Percentiles rank a stretch among this genome's conserved stretches.
Conservation (phyloP, 176 grass and related monocot genomes). For the Oryza glumipatula region DNA sequence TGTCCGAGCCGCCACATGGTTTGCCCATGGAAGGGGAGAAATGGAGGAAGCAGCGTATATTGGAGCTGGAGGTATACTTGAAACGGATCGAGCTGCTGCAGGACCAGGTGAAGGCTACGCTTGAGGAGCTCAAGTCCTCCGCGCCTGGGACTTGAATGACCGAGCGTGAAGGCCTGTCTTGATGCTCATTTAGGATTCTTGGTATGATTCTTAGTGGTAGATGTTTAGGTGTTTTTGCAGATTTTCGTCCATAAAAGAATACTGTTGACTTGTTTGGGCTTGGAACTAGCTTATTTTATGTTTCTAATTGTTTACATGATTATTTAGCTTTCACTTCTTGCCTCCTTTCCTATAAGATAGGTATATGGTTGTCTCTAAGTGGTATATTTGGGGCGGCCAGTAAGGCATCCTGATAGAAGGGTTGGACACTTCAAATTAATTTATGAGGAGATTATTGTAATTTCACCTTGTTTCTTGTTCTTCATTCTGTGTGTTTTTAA, state of each 20-base stretch:
- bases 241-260: constrained; percentile 55
- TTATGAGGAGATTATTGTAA: constrained; percentile 24
- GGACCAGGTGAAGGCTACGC: constrained; percentile 64
- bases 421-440: constrained; percentile 23
- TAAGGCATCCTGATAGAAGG: constrained; percentile 30
- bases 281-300: constrained; percentile 42
- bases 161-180: constrained; percentile 24
- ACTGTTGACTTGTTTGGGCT: constrained; percentile 38
- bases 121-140: constrained; percentile 76
- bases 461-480: constrained; percentile 10
- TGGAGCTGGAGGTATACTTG: constrained; percentile 96
- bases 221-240: constrained; percentile 35
- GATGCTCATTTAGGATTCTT: constrained; percentile 46
- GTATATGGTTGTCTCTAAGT: constrained; percentile 17
- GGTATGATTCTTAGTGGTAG: constrained; percentile 40
- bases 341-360: constrained; percentile 30
- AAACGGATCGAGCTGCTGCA: constrained; percentile 83
- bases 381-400: constrained; percentile 15
- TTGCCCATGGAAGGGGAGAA: constrained; percentile 66
- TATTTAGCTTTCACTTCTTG: constrained; percentile 15
- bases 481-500: neutral
- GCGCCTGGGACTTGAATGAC: constrained; percentile 48
- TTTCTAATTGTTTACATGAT: constrained; percentile 54
- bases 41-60: constrained; percentile 79
- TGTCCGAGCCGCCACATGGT: constrained; percentile 20